Evolutionary conservation across 495 filamentous ascomycete genomes (phyloP).

Genomic region (Trichoderma reesei): DNA sequence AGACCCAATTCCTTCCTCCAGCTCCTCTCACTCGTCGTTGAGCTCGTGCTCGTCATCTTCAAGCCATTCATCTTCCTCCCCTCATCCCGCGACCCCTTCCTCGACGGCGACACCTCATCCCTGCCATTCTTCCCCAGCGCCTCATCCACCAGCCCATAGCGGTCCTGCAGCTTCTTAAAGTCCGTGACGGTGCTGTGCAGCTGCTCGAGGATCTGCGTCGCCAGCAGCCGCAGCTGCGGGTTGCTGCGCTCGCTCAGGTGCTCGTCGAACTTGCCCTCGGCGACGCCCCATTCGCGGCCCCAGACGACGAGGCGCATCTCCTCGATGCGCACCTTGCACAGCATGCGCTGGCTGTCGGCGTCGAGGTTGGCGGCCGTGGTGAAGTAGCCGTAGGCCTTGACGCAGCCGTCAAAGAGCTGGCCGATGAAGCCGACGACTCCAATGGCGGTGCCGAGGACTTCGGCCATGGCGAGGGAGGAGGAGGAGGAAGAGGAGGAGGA

Average conservation of each 20-base stretch:
- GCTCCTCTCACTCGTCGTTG: constrained; percentile 7
- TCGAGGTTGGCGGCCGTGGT: constrained; percentile 24
- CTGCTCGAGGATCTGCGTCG: constrained; percentile 22
- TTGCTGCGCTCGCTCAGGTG: constrained; percentile 14
- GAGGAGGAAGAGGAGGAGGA: no score
- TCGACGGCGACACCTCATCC: background rate
- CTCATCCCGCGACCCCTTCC: constrained; percentile 5
- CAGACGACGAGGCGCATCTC: constrained; percentile 27
- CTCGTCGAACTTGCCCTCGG: constrained; percentile 21
- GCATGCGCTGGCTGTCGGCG: constrained; percentile 23
- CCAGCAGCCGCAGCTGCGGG: constrained; percentile 18
- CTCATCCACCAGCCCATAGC: constrained; percentile 25
- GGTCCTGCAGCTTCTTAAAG: constrained; percentile 27
- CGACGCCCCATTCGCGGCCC: constrained; percentile 30
- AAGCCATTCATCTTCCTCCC: background rate
- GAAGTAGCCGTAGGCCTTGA: constrained; percentile 28
- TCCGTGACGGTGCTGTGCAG: constrained; percentile 27
- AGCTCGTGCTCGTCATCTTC: background rate
- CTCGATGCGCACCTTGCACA: constrained; percentile 31
- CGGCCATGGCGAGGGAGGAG: no score
- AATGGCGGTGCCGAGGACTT: no score
- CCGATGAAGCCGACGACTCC: no score
- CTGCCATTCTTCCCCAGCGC: background rate
- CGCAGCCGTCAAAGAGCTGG: background rate
- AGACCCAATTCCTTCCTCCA: constrained; percentile 20